Evolutionary conservation across 805 yeast species (phyloP).

Genomic region (Sungouiozyma intestinalis): DNA sequence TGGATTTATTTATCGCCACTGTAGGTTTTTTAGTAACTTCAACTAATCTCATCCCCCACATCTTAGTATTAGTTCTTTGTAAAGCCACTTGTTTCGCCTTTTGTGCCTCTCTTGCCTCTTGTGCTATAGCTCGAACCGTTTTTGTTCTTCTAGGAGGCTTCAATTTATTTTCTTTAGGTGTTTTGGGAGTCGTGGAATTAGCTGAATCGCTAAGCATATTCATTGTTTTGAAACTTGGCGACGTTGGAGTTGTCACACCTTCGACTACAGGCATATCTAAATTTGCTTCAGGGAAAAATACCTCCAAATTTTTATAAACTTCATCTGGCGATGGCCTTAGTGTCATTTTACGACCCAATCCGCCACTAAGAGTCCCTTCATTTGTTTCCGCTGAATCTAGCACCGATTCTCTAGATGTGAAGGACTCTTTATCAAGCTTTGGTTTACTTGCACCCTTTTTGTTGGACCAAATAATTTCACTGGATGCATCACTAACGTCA

Average conservation of each 20-base stretch:
- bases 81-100: constrained; percentile 30
- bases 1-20: constrained; percentile 56
- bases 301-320: constrained; percentile 81
- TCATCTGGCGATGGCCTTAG: constrained; percentile 94
- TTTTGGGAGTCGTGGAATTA: neutral
- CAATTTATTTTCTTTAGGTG: neutral
- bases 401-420: constrained; percentile 2
- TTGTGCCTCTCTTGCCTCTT: constrained; percentile 69
- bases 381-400: constrained; percentile 3
- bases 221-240: constrained; percentile 28
- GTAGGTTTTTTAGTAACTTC: constrained; percentile 74
- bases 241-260: constrained; percentile 49
- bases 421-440: constrained; percentile 3
- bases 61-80: constrained; percentile 75
- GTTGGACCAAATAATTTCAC: neutral
- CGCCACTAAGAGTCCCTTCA: neutral
- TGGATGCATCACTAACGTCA: neutral
- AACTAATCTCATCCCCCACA: constrained; percentile 94
- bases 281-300: constrained; percentile 85
- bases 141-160: constrained; percentile 57
- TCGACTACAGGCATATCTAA: constrained; percentile 86
- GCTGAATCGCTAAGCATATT: neutral
- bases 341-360: constrained; percentile 38
- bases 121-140: constrained; percentile 86
- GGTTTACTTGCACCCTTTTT: neutral